These are phyloP conservation scores for Symbiodinium pilosum DNA, from an alignment of 73 alveolate species.

Conservation along the genomic window DNA sequence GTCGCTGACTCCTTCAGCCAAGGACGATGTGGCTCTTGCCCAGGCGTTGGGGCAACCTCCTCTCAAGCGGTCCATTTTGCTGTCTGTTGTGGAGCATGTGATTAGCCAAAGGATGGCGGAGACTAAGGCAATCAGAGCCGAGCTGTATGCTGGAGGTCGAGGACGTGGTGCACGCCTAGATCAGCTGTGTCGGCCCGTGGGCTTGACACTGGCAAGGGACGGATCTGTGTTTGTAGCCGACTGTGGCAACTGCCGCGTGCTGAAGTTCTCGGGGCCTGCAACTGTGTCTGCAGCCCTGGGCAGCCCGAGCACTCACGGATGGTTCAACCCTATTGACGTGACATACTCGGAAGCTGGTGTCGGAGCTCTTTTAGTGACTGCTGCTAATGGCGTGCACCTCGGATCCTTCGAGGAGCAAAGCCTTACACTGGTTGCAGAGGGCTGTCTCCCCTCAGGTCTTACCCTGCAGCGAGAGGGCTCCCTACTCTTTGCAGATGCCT, in stretches of 20 bases:
- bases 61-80: background rate
- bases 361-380: conserved; percentile 46
- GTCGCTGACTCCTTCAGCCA: conserved; percentile 33
- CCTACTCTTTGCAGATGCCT: conserved; percentile 68
- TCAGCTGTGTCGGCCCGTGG: conserved; percentile 76
- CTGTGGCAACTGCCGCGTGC: conserved; percentile 90
- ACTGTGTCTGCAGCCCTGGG: background rate
- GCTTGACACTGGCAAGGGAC: conserved; percentile 40
- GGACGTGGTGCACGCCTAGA: conserved; percentile 38
- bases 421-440: conserved; percentile 37
- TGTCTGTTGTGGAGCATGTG: background rate
- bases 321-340: conserved; percentile 67
- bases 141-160: conserved; percentile 24
- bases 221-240: conserved; percentile 56
- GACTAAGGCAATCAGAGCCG: background rate
- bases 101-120: background rate
- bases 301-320: background rate
- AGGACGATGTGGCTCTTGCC: conserved; percentile 56
- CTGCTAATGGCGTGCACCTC: conserved; percentile 55
- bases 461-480: conserved; percentile 26
- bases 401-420: background rate
- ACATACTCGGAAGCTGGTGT: background rate
- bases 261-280: background rate
- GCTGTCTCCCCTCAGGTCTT: conserved; percentile 39
- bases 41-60: conserved; percentile 20